Percentiles rank a stretch among this genome's conserved stretches.
Conservation (phyloP, 805 yeast genomes). For the Metschnikowia shivogae region DNA sequence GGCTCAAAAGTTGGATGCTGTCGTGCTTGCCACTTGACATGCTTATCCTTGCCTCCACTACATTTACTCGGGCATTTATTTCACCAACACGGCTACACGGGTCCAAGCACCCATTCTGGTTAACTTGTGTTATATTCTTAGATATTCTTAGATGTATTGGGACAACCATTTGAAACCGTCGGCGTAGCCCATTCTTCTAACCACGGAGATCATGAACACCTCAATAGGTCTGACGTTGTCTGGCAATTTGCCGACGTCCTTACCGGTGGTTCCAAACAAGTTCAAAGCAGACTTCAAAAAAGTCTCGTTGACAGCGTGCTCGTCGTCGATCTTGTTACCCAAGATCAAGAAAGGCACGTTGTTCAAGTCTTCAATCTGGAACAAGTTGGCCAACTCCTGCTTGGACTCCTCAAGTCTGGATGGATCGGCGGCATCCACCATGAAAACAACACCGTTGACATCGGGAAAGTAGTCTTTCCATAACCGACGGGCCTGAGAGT, state of each 20-base stretch:
- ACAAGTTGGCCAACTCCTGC: constrained; percentile 89
- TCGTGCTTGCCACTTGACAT: too few species aligned
- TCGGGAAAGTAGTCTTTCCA: constrained; percentile 99
- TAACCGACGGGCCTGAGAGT: constrained; percentile 96
- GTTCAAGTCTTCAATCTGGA: constrained; percentile 85
- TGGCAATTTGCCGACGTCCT: constrained; percentile 59
- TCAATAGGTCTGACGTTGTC: constrained; percentile 87
- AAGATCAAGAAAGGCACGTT: constrained; percentile 88
- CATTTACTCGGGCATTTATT: too few species aligned
- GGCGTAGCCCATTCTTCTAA: constrained; percentile 97
- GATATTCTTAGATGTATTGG: constrained; percentile 65
- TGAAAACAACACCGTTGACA: constrained; percentile 93
- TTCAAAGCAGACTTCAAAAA: constrained; percentile 90
- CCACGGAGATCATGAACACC: constrained; percentile 95
- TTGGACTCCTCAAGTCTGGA: constrained; percentile 93
- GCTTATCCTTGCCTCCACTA: too few species aligned
- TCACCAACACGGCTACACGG: too few species aligned
- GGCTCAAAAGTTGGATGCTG: too few species aligned
- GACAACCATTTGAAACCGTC: constrained; percentile 99
- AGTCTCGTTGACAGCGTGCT: constrained; percentile 90
- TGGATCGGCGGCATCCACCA: constrained; percentile 96
- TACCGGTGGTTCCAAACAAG: constrained; percentile 85
- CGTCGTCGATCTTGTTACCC: constrained; percentile 95
- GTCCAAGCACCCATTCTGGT: too few species aligned
- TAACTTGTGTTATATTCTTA: too few species aligned